Conservation (phyloP, 2,329 filamentous ascomycete genomes). For the Purpureocillium lavendulum region DNA sequence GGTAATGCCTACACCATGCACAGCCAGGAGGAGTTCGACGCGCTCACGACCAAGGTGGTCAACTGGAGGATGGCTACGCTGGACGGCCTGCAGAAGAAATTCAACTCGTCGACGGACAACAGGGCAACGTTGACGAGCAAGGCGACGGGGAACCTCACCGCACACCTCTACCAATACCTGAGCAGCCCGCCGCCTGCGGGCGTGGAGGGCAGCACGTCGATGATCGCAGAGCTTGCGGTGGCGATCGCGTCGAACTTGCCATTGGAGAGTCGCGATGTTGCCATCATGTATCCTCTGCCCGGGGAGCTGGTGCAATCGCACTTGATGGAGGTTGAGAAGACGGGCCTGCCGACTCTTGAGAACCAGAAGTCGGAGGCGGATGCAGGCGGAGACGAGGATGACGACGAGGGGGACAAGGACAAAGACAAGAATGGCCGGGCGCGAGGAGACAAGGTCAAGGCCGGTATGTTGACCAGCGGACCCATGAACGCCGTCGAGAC, state of each 20-base stretch:
- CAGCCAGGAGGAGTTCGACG: conserved; percentile 82
- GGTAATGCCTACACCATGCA: conserved; percentile 63
- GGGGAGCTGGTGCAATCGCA: conserved; percentile 60
- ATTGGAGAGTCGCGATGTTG: conserved; percentile 83
- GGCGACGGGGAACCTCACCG: conserved; percentile 60
- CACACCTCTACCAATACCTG: conserved; percentile 64
- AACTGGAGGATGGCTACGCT: conserved; percentile 91
- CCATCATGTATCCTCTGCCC: conserved; percentile 76
- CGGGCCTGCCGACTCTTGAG: conserved; percentile 54
- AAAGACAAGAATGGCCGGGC: conserved; percentile 35
- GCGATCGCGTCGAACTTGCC: conserved; percentile 81
- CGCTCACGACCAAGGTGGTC: conserved; percentile 76
- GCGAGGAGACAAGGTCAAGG: conserved; percentile 35
- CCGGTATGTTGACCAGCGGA: conserved; percentile 30
- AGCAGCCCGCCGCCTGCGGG: conserved; percentile 69
- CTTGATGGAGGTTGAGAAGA: conserved; percentile 83
- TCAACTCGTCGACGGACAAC: conserved; percentile 60
- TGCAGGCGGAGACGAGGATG: conserved; percentile 31
- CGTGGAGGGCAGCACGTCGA: conserved; percentile 78
- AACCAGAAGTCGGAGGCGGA: conserved; percentile 31
- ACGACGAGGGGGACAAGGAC: conserved; percentile 29
- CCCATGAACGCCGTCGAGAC: conserved; percentile 6
- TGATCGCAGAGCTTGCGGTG: conserved; percentile 88
- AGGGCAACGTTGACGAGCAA: conserved; percentile 60
- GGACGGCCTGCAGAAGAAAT: conserved; percentile 70